Base-by-base conservation (phyloP, 495 filamentous ascomycete species). In the Apodospora peruviana region DNA sequence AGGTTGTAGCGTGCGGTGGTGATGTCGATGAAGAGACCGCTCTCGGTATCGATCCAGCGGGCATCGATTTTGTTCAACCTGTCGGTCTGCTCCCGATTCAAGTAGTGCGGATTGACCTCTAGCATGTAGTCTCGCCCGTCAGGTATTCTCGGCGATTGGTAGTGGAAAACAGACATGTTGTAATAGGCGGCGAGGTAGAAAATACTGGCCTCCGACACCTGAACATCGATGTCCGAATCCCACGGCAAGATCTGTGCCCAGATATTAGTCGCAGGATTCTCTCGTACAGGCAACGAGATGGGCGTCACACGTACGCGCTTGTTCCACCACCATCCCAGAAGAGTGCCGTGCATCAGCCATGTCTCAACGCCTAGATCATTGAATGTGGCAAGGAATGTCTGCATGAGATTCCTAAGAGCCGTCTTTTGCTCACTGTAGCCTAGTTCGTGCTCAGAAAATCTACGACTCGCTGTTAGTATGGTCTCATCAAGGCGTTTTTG, bases 21-120 rank as follows among this genome's bases (percentile, higher is more conserved):
- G 56, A 89, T 86, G 57, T 90, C 84, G 60, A 90, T 85, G 65
- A 83, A 89, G 10, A 89, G 65, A 0, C 86, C 86, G 42, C 75
- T 87, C 20, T 69, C 60, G n/a, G 76, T 72, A 59, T 90, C 86
- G 45, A 89, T 81, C 83, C 83, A 90, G 14, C 86, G 69, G 29
- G 85, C 85, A 60, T 90, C 86, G 50, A 88, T 87, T 39, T 86
- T 76, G 50, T 88, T 87, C 41, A 68, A 58, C 2, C 75, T 78
- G 52, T 82, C 76, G 2, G 83, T 81, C 20, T 75, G 68, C 29
- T 79, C 76, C 8, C 85, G 76, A 50, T 86, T 74, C 16, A 67
- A 68, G 18, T 73, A 73, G 62, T 80, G 80, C 0, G 83, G 84
- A 55, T 88, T 90, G 35, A 90, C 66, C 48, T 89, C 84, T 5